Evolutionary conservation across 2,329 filamentous ascomycete species (phyloP), one percentile per base, ranked within the genome.

Genomic region (Aspergillus japonicus): DNA sequence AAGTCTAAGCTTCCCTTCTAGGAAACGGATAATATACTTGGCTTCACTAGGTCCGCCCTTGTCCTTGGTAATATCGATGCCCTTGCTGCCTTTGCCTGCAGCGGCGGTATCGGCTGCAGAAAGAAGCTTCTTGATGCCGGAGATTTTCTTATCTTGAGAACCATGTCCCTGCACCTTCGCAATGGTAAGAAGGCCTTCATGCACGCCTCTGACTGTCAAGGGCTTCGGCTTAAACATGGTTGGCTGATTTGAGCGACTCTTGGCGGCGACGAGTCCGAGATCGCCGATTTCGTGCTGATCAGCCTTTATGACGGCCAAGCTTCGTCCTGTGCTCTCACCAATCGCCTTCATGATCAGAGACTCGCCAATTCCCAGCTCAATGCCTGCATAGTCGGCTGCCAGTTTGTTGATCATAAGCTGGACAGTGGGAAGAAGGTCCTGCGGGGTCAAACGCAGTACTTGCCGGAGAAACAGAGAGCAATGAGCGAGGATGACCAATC

Each of bases 261-360:
- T 97, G 52, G 96, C 91, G 48, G 95, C 95, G 1, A 99, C 94
- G 35, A 98, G 81, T 11, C 95, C 95, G 11, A 99, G 83, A 75
- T 99, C 95, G 56, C 95, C 95, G 75, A 98, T 96, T 69, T 97
- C 92, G 70, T 95, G 92, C 72, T 99, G 95, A 68, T 98, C 93
- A 52, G 90, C 87, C 78, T 97, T 98, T 81, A 99, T 96, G 55
- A 96, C 88, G 42, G 89, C 84, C 50, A 97, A 78, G 69, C 88
- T 96, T 62, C 95, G 88, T 10, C 95, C 95, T 0, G 95, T 99
- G 31, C 89, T 90, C 78, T 98, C 94, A 11, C 94, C 94, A 70
- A 99, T 96, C 5, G 95, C 91, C 75, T 98, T 99, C 93, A 98
- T 98, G 69, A 99, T 97, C 29, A 99, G 78, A 0, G 94, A 98